Percentiles rank a stretch among this genome's conserved stretches.
These are phyloP conservation scores for Paralagenidium karlingii DNA, from an alignment of 352 stramenopile genomes.

Conservation along the genomic window DNA sequence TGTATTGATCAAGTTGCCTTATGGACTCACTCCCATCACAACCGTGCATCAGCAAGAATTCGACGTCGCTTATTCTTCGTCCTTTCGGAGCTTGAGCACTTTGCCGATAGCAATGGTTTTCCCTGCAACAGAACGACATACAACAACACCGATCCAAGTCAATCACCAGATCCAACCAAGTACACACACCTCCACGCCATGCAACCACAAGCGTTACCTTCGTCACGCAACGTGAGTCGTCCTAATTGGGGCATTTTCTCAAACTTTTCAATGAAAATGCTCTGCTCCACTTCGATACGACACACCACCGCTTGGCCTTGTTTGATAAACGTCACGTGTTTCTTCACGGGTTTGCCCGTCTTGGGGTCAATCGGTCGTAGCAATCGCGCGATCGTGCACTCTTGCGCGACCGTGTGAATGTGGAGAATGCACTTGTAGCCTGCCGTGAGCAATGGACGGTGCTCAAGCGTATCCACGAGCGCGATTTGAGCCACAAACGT, in stretches of 20 bases:
- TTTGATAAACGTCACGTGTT: conserved; percentile 93
- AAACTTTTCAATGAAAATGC: conserved; percentile 93
- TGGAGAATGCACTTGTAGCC: conserved; percentile 98
- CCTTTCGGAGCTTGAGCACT: conserved; percentile 87
- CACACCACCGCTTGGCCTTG: conserved; percentile 90
- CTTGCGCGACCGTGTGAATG: conserved; percentile 94
- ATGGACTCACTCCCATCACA: too few species aligned
- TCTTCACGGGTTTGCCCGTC: conserved; percentile 86
- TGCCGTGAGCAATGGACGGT: conserved; percentile 92
- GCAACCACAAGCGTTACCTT: conserved; percentile 42
- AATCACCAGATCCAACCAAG: not conserved
- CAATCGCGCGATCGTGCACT: conserved; percentile 90
- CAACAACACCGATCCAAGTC: too few species aligned
- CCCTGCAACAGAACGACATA: conserved; percentile 1
- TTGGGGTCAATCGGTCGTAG: conserved; percentile 79
- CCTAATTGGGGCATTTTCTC: conserved; percentile 93
- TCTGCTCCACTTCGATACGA: conserved; percentile 88
- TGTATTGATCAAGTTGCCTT: too few species aligned
- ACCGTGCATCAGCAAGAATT: not conserved
- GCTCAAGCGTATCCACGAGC: conserved; percentile 95
- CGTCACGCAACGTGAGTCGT: conserved; percentile 95
- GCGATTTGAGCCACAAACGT: conserved; percentile 89
- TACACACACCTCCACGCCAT: not conserved
- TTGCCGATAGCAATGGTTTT: conserved; percentile 99
- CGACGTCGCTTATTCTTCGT: conserved; percentile 3